A percentile compares a stretch with the other conserved stretches of the same genome.
Conservation (phyloP, 495 filamentous ascomycete genomes). For the Penicillium herquei region DNA sequence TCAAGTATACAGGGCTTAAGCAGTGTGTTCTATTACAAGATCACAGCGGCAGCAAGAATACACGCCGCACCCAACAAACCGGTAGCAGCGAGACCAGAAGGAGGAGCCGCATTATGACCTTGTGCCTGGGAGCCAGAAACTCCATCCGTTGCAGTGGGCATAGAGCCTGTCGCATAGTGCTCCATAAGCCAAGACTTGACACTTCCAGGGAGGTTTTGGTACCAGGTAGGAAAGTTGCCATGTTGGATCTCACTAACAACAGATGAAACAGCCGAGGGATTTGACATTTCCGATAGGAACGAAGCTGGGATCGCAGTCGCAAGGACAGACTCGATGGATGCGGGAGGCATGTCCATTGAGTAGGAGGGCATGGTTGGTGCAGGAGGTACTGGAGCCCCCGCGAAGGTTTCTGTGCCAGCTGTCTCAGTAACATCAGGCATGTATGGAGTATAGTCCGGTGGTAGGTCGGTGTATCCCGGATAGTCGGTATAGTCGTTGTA, state of each 20-base stretch:
- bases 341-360: slow-evolving; percentile 4
- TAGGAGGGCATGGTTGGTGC: neutral
- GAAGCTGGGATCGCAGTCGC: slow-evolving; percentile 20
- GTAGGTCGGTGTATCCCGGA: neutral
- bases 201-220: slow-evolving; percentile 16
- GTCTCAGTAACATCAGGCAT: neutral
- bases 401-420: neutral
- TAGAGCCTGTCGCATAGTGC: slow-evolving; percentile 7
- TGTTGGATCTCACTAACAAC: slow-evolving; percentile 16
- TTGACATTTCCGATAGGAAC: slow-evolving; percentile 17
- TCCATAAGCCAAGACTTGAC: slow-evolving; percentile 22
- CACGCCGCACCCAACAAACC: slow-evolving; percentile 6
- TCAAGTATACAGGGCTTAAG: no score
- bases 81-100: slow-evolving; percentile 1
- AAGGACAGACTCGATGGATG: slow-evolving; percentile 19
- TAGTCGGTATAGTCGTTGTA: neutral
- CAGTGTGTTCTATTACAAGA: neutral
- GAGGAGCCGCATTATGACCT: neutral
- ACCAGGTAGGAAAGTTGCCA: slow-evolving; percentile 22
- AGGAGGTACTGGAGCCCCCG: neutral
- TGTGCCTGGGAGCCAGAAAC: neutral
- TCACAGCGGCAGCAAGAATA: neutral
- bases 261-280: slow-evolving; percentile 17
- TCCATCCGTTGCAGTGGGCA: neutral
- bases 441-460: neutral